Base-by-base conservation (phyloP, 2,329 filamentous ascomycete genomes). In the Nothopassalora personata region DNA sequence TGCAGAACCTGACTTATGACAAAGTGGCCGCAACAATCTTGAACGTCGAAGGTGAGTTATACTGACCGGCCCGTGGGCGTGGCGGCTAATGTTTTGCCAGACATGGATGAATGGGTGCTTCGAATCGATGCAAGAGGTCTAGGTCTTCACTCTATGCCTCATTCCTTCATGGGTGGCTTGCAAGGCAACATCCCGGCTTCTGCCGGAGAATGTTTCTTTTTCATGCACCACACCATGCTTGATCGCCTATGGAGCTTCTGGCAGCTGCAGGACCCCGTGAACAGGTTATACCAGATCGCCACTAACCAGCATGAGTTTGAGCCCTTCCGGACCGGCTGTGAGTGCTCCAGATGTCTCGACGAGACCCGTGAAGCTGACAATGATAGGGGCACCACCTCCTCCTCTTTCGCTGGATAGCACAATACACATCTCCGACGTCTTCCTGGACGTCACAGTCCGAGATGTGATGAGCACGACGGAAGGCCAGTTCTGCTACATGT, bases 401-500 rank as follows among this genome's bases (percentile, higher is more conserved):
- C 30, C 28, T n/a, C 48, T 59, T 31, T 52, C 30, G 10, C 33
- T 61, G 7, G 57, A 62, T 18, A 47, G 43, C 34, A 52, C 36
- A 6, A 27, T 62, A 18, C 31, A 55, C 33, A 31, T 60, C 39
- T 60, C 60, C 13, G 53, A 58, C 4, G 15, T 58, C n/a, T 62
- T 62, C 28, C 33, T 54, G 5, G 57, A 56, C 9, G 33, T 58
- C 5, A 59, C 46, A 48, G 58, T 62, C 13, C 27, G 50, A 34
- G 60, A 64, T 52, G 54, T 57, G 0, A 60, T 62, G 56, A 62
- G 58, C 49, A 49, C 62, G 15, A 60, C 58, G 27, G 19, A 31
- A 11, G 60, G 60, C 10, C 4, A 39, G 15, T 56, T 57, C 43
- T 64, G 62, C 51, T 64, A 64, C 53, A 55, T 52, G 18, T 64